Conservation (phyloP, 139 green algal genomes). For the Chlamydomonas eustigma region DNA sequence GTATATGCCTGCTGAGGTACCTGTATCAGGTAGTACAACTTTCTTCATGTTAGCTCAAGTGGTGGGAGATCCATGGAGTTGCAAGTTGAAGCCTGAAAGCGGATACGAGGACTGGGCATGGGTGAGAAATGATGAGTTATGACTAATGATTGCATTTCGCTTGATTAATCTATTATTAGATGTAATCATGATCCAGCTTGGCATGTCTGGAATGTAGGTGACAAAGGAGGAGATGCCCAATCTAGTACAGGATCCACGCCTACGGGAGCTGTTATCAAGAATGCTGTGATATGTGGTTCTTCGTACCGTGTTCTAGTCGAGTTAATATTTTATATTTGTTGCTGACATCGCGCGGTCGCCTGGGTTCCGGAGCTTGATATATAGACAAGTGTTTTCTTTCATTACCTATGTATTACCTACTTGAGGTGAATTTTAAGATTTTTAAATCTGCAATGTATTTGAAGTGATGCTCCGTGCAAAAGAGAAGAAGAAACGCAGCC, state of each 20-base stretch:
- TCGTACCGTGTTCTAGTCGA: too few species aligned
- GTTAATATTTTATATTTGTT: too few species aligned
- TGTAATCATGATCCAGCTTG: background rate
- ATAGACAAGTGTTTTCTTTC: too few species aligned
- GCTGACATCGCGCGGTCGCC: too few species aligned
- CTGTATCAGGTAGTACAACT: slow-evolving; percentile 6
- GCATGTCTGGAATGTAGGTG: background rate
- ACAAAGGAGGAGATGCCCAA: slow-evolving; percentile 28
- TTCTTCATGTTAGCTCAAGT: slow-evolving; percentile 44
- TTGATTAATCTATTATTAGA: background rate
- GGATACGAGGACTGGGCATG: slow-evolving; percentile 18
- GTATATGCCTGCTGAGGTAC: background rate
- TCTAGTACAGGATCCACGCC: slow-evolving; percentile 23
- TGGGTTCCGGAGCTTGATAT: too few species aligned
- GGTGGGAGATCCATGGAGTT: slow-evolving; percentile 35
- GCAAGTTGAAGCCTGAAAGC: background rate
- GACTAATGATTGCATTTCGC: background rate
- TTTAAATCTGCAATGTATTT: too few species aligned
- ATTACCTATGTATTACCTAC: too few species aligned
- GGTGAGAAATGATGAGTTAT: slow-evolving; percentile 14
- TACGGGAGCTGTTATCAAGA: slow-evolving; percentile 21
- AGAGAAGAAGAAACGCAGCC: too few species aligned
- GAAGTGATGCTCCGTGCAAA: too few species aligned
- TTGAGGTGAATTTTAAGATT: too few species aligned
- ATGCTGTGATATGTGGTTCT: slow-evolving; percentile 28